These are phyloP conservation scores for Schizosaccharomyces octosporus DNA, from an alignment of 805 yeast species.

Conservation along the genomic window DNA sequence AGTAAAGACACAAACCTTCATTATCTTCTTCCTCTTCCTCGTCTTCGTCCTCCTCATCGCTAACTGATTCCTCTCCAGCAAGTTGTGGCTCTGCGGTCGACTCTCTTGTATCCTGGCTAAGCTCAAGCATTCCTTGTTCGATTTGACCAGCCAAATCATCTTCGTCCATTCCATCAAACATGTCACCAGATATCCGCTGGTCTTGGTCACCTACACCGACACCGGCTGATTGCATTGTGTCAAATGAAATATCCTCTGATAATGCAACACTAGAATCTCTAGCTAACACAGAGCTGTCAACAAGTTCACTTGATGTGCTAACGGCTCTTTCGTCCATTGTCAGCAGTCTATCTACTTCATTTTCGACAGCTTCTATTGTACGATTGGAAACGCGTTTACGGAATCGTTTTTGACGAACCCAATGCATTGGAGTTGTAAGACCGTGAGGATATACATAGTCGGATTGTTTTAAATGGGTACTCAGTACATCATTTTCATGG, in stretches of 20 bases:
- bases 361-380: conserved; percentile 55
- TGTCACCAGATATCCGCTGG: not conserved
- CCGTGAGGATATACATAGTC: conserved; percentile 39
- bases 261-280: conserved; percentile 8
- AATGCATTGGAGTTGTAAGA: conserved; percentile 52
- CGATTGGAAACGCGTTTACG: conserved; percentile 44
- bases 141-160: conserved; percentile 14
- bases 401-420: conserved; percentile 43
- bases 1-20: conserved; percentile 13
- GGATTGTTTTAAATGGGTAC: conserved; percentile 9
- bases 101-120: conserved; percentile 8
- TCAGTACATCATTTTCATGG: conserved; percentile 19
- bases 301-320: conserved; percentile 48
- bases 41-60: conserved; percentile 30
- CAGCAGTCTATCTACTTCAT: conserved; percentile 51
- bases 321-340: conserved; percentile 64
- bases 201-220: conserved; percentile 17
- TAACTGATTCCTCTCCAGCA: conserved; percentile 17
- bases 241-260: conserved; percentile 13
- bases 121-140: conserved; percentile 9
- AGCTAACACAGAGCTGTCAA: conserved; percentile 21
- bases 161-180: conserved; percentile 13
- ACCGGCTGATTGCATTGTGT: conserved; percentile 10
- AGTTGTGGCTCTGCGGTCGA: conserved; percentile 1
- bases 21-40: conserved; percentile 30